A percentile compares a stretch with the other conserved stretches of the same genome.
Evolutionary conservation across 805 yeast genomes (phyloP).

Genomic region (Teunomyces kruisii): DNA sequence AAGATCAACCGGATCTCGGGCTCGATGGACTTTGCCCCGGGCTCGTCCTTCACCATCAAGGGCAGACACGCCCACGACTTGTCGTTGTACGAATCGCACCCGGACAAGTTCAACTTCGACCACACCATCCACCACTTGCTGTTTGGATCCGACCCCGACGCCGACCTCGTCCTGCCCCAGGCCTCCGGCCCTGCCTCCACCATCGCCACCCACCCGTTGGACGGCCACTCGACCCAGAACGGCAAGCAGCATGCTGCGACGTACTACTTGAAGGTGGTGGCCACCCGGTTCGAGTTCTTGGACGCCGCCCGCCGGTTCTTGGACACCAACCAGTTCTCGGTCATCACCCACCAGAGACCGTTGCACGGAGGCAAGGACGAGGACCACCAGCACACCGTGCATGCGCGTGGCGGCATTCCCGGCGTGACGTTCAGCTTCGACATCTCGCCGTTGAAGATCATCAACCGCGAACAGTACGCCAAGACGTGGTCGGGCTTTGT

Average conservation of each 20-base stretch:
- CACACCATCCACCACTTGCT: slow-evolving; percentile 80
- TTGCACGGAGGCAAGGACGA: slow-evolving; percentile 82
- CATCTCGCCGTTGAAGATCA: slow-evolving; percentile 88
- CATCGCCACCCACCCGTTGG: slow-evolving; percentile 70
- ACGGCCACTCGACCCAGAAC: slow-evolving; percentile 44
- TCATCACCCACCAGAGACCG: slow-evolving; percentile 85
- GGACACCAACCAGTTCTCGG: slow-evolving; percentile 89
- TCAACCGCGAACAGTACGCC: slow-evolving; percentile 72
- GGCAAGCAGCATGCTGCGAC: slow-evolving; percentile 64
- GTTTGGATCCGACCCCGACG: slow-evolving; percentile 65
- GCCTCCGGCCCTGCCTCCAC: no score
- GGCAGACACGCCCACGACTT: slow-evolving; percentile 82
- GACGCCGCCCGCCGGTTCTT: slow-evolving; percentile 40
- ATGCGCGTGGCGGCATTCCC: slow-evolving; percentile 84
- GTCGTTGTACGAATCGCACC: slow-evolving; percentile 61
- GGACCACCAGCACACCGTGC: slow-evolving; percentile 85
- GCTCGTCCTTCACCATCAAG: slow-evolving; percentile 61
- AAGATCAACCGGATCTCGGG: slow-evolving; percentile 85
- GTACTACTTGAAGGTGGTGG: slow-evolving; percentile 86
- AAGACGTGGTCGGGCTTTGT: slow-evolving; percentile 83
- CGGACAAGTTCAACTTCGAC: slow-evolving; percentile 64
- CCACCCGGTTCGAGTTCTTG: slow-evolving; percentile 78
- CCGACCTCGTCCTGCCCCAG: slow-evolving; percentile 21
- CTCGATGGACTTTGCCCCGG: slow-evolving; percentile 94
- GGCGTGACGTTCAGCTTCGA: slow-evolving; percentile 87